Conservation (phyloP, 176 grass and related monocot species). For the Luzula sylvatica region DNA sequence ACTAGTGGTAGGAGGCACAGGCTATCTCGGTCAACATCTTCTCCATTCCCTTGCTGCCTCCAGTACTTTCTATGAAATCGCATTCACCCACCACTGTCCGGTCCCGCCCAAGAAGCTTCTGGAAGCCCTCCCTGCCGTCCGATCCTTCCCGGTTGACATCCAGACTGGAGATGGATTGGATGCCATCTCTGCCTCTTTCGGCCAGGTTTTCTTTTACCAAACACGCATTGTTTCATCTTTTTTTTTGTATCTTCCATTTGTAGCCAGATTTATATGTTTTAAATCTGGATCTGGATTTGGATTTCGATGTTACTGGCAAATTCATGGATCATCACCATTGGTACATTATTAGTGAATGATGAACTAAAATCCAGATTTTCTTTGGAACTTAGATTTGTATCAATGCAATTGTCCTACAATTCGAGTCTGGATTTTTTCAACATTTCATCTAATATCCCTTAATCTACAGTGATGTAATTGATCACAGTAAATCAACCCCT, state of each 20-base stretch:
- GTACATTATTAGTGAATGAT: too few relatives aligned
- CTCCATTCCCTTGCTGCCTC: slow-evolving; percentile 34
- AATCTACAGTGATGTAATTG: too few relatives aligned
- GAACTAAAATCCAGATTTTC: too few relatives aligned
- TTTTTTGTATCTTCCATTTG: background rate
- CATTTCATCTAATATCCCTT: too few relatives aligned
- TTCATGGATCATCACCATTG: too few relatives aligned
- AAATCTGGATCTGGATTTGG: background rate
- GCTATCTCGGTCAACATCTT: slow-evolving; percentile 87
- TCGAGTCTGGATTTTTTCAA: too few relatives aligned
- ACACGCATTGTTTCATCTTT: background rate
- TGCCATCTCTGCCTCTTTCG: slow-evolving; percentile 38
- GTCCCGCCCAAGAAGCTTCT: slow-evolving; percentile 47
- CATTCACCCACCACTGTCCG: slow-evolving; percentile 68
- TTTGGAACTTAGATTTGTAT: too few relatives aligned
- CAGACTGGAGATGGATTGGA: slow-evolving; percentile 43
- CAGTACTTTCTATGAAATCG: slow-evolving; percentile 22
- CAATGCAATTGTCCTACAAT: too few relatives aligned
- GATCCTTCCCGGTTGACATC: slow-evolving; percentile 57
- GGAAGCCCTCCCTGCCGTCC: slow-evolving; percentile 39
- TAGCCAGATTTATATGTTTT: too few relatives aligned
- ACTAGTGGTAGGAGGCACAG: slow-evolving; percentile 74
- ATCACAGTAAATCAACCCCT: too few relatives aligned
- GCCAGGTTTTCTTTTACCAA: slow-evolving; percentile 35
- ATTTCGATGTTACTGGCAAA: too few relatives aligned